phyloP scores from a whole-genome alignment of 2,329 filamentous ascomycete species.

The Ramularia endophylla region DNA sequence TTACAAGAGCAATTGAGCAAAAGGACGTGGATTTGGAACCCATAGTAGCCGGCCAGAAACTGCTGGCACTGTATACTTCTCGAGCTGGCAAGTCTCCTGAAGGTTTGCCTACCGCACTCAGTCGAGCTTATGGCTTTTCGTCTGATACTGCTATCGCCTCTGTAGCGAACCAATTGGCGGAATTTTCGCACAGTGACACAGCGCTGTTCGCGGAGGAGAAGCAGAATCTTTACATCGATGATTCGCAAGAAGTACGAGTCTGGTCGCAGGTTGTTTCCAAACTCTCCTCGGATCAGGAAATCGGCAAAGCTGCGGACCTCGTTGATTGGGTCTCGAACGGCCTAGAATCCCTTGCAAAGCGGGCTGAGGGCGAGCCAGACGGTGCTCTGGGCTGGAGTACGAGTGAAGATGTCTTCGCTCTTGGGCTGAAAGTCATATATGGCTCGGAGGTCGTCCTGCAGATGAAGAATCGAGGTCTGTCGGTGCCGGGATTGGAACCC shows the following conservation, averaged over 20 bases:
- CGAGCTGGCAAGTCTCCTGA: background rate
- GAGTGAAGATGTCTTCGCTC: constrained; percentile 60
- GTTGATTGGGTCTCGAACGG: constrained; percentile 48
- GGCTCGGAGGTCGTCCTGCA: constrained; percentile 35
- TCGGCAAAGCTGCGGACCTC: constrained; percentile 19
- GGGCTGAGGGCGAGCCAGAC: constrained; percentile 42
- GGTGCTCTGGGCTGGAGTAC: constrained; percentile 65
- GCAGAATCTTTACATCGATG: constrained; percentile 89
- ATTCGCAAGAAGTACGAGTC: constrained; percentile 63
- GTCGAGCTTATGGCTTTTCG: constrained; percentile 17
- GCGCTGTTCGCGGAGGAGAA: constrained; percentile 82
- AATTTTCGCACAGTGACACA: constrained; percentile 45
- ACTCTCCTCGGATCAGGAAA: constrained; percentile 23
- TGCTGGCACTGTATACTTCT: constrained; percentile 25
- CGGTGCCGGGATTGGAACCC: constrained; percentile 21
- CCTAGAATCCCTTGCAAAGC: constrained; percentile 38
- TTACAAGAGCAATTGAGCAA: constrained; percentile 26
- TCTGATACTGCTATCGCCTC: background rate
- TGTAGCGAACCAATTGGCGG: constrained; percentile 12
- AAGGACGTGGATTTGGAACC: constrained; percentile 36
- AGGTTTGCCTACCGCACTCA: constrained; percentile 13
- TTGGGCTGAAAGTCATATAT: constrained; percentile 46
- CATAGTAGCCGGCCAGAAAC: constrained; percentile 41
- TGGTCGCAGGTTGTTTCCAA: constrained; percentile 55
- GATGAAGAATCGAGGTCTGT: constrained; percentile 17